Conservation (phyloP, 2,329 filamentous ascomycete species). For the Lojkania enalia region DNA sequence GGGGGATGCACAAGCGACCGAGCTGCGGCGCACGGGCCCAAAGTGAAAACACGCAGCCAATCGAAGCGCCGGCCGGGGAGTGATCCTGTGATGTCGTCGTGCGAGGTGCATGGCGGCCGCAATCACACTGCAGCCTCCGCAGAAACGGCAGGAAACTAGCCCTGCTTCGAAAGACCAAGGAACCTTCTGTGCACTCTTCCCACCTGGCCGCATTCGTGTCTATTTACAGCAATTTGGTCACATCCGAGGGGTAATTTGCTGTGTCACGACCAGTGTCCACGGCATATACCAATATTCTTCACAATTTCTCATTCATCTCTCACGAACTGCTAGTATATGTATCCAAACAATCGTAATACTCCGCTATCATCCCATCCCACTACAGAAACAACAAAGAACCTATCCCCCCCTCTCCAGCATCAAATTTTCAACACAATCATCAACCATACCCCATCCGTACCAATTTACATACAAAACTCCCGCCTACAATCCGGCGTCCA, state of each 20-base stretch:
- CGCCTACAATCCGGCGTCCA: too few species aligned
- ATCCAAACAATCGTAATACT: too few species aligned
- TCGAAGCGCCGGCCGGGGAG: constrained; percentile 9
- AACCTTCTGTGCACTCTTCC: constrained; percentile 19
- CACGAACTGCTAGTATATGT: too few species aligned
- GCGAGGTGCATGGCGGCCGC: constrained; percentile 28
- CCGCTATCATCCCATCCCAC: too few species aligned
- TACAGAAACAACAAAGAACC: too few species aligned
- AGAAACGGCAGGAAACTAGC: constrained; percentile 24
- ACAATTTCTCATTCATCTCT: too few species aligned
- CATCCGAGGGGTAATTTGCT: too few species aligned
- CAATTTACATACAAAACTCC: too few species aligned
- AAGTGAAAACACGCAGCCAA: constrained; percentile 37
- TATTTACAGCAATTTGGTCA: constrained; percentile 42
- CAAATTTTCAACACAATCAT: too few species aligned
- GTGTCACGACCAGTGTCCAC: constrained; percentile 5
- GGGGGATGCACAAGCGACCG: constrained; percentile 28
- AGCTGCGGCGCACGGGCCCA: constrained; percentile 24
- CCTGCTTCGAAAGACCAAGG: constrained; percentile 12
- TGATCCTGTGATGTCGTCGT: constrained; percentile 35
- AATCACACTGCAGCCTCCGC: constrained; percentile 45
- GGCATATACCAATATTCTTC: too few species aligned
- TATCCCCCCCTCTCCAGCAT: too few species aligned
- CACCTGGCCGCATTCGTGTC: constrained; percentile 30
- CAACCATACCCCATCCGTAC: too few species aligned